Percentiles rank a stretch among this genome's conserved stretches.
These are phyloP conservation scores for Pseudocercospora crystallina DNA, from an alignment of 2,329 filamentous ascomycete genomes.

Conservation along the genomic window DNA sequence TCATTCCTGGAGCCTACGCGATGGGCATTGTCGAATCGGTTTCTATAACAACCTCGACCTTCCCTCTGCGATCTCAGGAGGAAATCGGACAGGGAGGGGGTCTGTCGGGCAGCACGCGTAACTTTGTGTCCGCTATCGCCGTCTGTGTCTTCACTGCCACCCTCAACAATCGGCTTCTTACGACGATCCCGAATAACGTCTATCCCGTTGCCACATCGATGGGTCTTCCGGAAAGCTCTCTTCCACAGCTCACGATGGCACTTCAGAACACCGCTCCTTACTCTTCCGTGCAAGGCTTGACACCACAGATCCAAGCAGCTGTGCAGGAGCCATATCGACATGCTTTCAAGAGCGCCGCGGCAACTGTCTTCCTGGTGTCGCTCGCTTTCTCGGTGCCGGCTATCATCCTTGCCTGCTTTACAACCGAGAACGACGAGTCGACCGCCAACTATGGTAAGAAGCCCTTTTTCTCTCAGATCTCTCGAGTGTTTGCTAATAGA, in stretches of 20 bases:
- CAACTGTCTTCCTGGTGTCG: conserved; percentile 26
- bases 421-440: conserved; percentile 27
- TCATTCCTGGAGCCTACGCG: conserved; percentile 25
- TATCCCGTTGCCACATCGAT: conserved; percentile 19
- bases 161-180: conserved; percentile 20
- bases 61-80: conserved; percentile 29
- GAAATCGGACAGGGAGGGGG: conserved; percentile 29
- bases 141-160: conserved; percentile 27
- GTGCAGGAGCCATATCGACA: conserved; percentile 25
- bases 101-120: conserved; percentile 24
- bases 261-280: conserved; percentile 20
- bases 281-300: conserved; percentile 22
- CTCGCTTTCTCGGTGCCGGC: conserved; percentile 27
- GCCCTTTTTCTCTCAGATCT: no score
- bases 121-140: conserved; percentile 26
- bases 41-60: conserved; percentile 28
- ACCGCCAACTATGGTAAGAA: conserved; percentile 22
- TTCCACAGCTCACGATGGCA: conserved; percentile 17
- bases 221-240: conserved; percentile 21
- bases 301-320: conserved; percentile 21
- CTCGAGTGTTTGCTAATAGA: no score
- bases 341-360: conserved; percentile 22
- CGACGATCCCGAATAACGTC: conserved; percentile 21
- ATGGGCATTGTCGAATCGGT: conserved; percentile 28
- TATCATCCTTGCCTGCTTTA: conserved; percentile 27